Base-by-base conservation (phyloP, 1,139 yeast genomes). In the Geotrichum carabidarum region DNA sequence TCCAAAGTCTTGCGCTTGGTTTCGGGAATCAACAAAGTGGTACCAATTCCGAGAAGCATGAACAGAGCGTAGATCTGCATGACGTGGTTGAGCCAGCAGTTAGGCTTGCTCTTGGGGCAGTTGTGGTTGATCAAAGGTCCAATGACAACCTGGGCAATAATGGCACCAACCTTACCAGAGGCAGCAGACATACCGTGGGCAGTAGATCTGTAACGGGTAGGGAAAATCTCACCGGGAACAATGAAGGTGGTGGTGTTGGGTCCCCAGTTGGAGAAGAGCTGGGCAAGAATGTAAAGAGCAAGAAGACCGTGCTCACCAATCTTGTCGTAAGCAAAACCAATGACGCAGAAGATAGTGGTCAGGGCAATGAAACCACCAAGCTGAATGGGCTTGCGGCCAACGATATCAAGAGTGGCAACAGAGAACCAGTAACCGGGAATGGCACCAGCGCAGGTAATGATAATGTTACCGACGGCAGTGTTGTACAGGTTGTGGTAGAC, bases 171-270 rank as follows among this genome's bases (percentile, higher is more conserved):
- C 76, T 93, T 93, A 80, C 99, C 99, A 51, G 82, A 71, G 54
- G 96, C 98, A 62, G 99, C 99, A 63, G 96, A 88, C 61, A 93
- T 76, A 79, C 99, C 99, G 71, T 93, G 99, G 55, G 98, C 97
- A 63, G 97, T 84, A 45, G 98, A 93, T 82, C 99, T 88, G 77
- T 90, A 89, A 75, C 95, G 82, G 50, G 99, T 93, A 70, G 99
- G 99, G 88, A 79, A 93, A 67, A 84, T 80, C 78, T 93, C 99
- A 72, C 98, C 99, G 50, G 99, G 98, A 65, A 89, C 82, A 66
- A 93, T 81, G 74, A 93, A 93, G 57, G 99, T 93, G 51, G 98
- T 94, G 59, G 91, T 81, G 79, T 93, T 93, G 69, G 99, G 98
- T 59, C 87, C 87, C 60, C 80, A 82, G 73, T 82, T 83, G 71